Evolutionary conservation across 306 rosid species (phyloP), one percentile per base, ranked within the genome.

Genomic region (Adenanthera pavonina): DNA sequence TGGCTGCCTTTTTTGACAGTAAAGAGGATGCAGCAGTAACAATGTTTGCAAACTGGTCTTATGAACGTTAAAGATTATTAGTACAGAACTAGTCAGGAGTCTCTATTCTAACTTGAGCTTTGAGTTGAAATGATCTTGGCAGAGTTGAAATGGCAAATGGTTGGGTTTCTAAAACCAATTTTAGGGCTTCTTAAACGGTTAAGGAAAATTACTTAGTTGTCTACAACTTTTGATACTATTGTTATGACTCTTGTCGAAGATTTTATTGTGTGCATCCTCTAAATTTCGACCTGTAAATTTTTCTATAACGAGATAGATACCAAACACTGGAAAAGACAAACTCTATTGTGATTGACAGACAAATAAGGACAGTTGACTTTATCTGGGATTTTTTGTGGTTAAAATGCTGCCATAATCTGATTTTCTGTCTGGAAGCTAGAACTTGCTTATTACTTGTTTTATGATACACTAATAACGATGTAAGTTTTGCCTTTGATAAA

Each of bases 121-220:
- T 16, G 19, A 52, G 34, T n/a, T 56, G 61, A 56, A 56, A 56
- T 56, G 12, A n/a, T 56, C 33, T 56, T 56, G 10, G 33, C n/a
- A 2, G 47, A 34, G 59, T 57, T 74, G 51, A 17, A 17, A 54
- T 33, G 30, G 8, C 7, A 11, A 60, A 66, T 74, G 59, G 49
- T 40, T 81, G 56, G 56, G 59, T 73, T 62, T 53, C 35, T 53
- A 33, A 62, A 73, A 33, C n/a, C 17, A 66, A 33, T 69, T 69
- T 52, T 33, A 33, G 51, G 66, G 60, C 53, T 56, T 13, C 30
- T 33, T 49, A 52, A 12, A 38, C 4, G 35, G 43, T 17, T 40
- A 52, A 67, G 9, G 16, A 68, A 56, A 38, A 69, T 16, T 38
- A 62, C 10, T 13, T 2, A 6, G 16, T 19, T 16, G 40, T 61